Evolutionary conservation across 495 filamentous ascomycete genomes (phyloP).

Genomic region (Opeltia flavorubescens): DNA sequence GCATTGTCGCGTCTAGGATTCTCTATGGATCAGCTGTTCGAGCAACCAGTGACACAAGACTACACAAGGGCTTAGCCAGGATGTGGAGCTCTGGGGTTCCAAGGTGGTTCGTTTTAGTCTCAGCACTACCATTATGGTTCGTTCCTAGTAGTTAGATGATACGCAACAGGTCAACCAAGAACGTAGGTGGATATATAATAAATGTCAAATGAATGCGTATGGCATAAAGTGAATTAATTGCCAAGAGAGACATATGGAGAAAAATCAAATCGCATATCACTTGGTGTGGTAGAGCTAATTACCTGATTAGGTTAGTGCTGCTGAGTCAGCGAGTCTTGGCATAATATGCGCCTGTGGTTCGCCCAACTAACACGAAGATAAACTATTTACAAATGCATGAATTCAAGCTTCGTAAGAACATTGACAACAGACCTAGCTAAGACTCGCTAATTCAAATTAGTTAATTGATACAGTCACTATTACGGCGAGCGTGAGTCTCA

Average conservation of each 20-base stretch:
- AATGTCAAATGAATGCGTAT: too few relatives aligned
- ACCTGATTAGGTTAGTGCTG: too few relatives aligned
- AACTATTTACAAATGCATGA: too few relatives aligned
- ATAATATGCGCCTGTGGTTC: too few relatives aligned
- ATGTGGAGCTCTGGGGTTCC: not conserved
- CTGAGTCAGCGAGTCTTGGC: too few relatives aligned
- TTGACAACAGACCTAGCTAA: too few relatives aligned
- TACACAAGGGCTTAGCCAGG: not conserved
- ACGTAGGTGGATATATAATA: not conserved
- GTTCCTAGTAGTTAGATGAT: not conserved
- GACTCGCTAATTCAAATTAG: not conserved
- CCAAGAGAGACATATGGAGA: too few relatives aligned
- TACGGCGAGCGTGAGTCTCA: not conserved
- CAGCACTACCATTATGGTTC: not conserved
- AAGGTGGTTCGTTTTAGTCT: not conserved
- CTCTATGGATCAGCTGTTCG: not conserved
- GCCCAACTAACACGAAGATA: too few relatives aligned
- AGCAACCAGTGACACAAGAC: not conserved
- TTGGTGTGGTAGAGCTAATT: too few relatives aligned
- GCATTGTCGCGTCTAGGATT: not conserved
- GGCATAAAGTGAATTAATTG: too few relatives aligned
- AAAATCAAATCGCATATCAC: too few relatives aligned
- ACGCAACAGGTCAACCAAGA: not conserved
- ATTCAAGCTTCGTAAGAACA: too few relatives aligned
- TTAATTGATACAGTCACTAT: not conserved